Conservation (phyloP, 169 alveolate species). For the Pseudocohnilembus persalinus region DNA sequence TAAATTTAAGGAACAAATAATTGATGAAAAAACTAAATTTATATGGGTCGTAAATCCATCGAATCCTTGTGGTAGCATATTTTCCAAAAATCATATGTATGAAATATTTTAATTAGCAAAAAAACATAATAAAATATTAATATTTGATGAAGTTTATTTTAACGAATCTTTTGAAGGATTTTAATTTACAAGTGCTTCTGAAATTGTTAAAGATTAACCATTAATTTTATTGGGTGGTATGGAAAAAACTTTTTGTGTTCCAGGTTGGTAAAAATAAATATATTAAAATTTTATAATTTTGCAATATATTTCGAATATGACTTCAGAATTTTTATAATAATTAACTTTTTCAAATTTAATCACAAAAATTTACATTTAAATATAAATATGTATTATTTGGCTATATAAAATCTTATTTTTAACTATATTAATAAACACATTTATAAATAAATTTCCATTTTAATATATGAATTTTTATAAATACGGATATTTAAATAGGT, state of each 20-base stretch:
- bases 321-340: too few species aligned
- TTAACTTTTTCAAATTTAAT: too few species aligned
- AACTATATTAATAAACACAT: too few species aligned
- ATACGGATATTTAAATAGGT: too few species aligned
- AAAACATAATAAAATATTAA: conserved; percentile 16
- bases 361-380: too few species aligned
- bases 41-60: conserved; percentile 52
- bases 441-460: too few species aligned
- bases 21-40: conserved; percentile 66
- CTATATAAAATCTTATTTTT: too few species aligned
- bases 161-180: conserved; percentile 72
- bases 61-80: conserved; percentile 37
- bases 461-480: too few species aligned
- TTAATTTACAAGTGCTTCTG: conserved; percentile 62
- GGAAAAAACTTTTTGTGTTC: conserved; percentile 57
- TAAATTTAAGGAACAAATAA: neutral
- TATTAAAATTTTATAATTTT: too few species aligned
- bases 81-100: conserved; percentile 22
- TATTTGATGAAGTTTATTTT: conserved; percentile 41
- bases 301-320: too few species aligned
- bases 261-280: conserved; percentile 56
- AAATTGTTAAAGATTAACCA: conserved; percentile 52
- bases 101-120: conserved; percentile 21
- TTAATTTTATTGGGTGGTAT: conserved; percentile 49
- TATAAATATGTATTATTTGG: too few species aligned